These are phyloP conservation scores for Arabidopsis hybrid DNA, from an alignment of 441 rosid species.

Conservation along the genomic window DNA sequence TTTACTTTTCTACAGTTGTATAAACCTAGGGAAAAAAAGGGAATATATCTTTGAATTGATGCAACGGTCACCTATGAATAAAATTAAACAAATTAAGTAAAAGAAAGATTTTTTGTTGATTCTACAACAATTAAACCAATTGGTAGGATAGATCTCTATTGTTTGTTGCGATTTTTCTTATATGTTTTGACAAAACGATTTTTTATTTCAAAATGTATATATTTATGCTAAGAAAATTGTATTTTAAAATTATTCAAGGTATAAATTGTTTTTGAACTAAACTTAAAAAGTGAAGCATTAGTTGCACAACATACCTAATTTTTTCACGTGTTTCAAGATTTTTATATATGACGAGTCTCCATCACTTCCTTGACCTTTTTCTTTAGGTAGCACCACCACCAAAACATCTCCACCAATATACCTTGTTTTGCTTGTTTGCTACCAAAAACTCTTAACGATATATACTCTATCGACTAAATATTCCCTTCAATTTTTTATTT, in stretches of 20 bases:
- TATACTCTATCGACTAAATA: neutral
- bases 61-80: neutral
- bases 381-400: constrained; percentile 4
- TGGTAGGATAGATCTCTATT: too few relatives aligned
- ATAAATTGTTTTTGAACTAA: too few relatives aligned
- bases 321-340: neutral
- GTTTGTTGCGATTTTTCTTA: too few relatives aligned
- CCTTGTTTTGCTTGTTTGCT: neutral
- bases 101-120: too few relatives aligned
- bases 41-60: neutral
- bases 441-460: neutral
- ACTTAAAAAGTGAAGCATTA: neutral
- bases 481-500: neutral
- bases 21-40: neutral
- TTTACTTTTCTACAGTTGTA: neutral
- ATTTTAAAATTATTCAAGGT: too few relatives aligned
- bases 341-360: neutral
- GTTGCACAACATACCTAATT: neutral
- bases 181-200: too few relatives aligned
- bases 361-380: neutral
- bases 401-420: neutral
- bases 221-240: neutral
- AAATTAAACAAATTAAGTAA: too few relatives aligned
- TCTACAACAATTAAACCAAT: too few relatives aligned
- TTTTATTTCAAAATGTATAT: neutral